phyloP scores from a whole-genome alignment of 495 filamentous ascomycete genomes.

The Hypoxylon trugodes region DNA sequence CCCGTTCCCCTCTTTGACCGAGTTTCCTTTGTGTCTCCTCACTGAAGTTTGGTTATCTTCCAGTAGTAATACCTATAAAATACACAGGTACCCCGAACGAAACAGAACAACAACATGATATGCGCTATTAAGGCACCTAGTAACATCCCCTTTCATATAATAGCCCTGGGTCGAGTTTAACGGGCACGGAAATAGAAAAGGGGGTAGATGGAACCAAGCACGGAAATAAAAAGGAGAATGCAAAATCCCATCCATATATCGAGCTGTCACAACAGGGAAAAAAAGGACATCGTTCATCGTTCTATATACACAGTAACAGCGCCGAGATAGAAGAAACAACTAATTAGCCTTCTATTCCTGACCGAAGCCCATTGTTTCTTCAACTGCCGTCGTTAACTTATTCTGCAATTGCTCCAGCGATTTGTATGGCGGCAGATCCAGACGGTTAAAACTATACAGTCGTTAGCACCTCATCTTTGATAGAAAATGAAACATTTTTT shows the following conservation, averaged over 20 bases:
- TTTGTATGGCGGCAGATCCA: conserved; percentile 96
- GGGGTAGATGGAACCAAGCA: conserved; percentile 1
- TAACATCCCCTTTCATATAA: neutral
- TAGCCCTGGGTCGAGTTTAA: neutral
- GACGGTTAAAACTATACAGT: conserved; percentile 84
- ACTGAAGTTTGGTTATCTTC: conserved; percentile 3
- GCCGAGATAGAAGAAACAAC: conserved; percentile 25
- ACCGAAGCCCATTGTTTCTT: conserved; percentile 98
- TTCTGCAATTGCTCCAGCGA: conserved; percentile 79
- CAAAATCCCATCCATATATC: conserved; percentile 29
- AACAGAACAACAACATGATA: conserved; percentile 5
- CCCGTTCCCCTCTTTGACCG: conserved; percentile 2
- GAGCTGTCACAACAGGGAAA: conserved; percentile 16
- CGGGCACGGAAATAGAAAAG: neutral
- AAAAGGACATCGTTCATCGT: conserved; percentile 36
- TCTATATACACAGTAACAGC: conserved; percentile 35
- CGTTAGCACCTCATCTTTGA: conserved; percentile 45
- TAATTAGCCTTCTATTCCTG: conserved; percentile 73
- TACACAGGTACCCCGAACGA: neutral
- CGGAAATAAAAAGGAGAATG: conserved; percentile 29
- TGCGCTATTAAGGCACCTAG: conserved; percentile 24
- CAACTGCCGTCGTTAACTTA: conserved; percentile 95
- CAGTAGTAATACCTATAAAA: conserved; percentile 8
- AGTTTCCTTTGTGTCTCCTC: conserved; percentile 13
- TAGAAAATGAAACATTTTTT: conserved; percentile 5